Base-by-base conservation (phyloP, 2,329 filamentous ascomycete species). In the Beauveria pseudobassiana region DNA sequence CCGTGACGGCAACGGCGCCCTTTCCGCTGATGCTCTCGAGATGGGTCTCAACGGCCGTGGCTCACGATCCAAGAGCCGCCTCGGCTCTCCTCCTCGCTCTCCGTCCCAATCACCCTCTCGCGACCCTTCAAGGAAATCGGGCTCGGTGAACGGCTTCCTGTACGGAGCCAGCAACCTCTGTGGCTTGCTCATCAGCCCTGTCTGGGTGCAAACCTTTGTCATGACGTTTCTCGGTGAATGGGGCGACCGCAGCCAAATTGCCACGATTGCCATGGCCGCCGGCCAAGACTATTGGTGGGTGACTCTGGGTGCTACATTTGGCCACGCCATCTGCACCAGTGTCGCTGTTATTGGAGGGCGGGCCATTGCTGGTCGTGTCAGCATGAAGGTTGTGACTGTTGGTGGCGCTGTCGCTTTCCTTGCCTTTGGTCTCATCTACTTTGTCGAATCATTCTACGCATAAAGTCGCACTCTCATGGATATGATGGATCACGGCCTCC, bases 231-330 rank as follows among this genome's bases (percentile, higher is more conserved):
- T 99, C 34, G 95, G 95, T 46, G 95, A 99, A 75, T 99, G 95
- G 95, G 95, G 95, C 62, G 95, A 99, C 71, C 87, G 95, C 67
- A 96, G 91, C 73, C 95, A 99, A 77, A 98, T 99, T 70, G 95
- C 95, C 24, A 99, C 95, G 0, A 96, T 99, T 71, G 95, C 95
- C 59, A 99, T 99, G 95, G 95, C 95, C 55, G 93, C 95, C 40
- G 95, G 95, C 22, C 91, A 96, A 74, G 95, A 99, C 73, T 99
- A 98, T 75, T 98, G 93, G 93, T 97, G 92, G 90, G 95, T 99
- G 42, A 97, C 92, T 4, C 80, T 92, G 52, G 95, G 95, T 63
- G 93, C 95, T 1, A 85, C 95, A 42, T 81, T 85, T 52, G 95
- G 95, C 10, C 95, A 99, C 74, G 89, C 85, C 51, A 85, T 93